Conservation (phyloP, 805 yeast species). For the Saccharomycopsis sp. region DNA sequence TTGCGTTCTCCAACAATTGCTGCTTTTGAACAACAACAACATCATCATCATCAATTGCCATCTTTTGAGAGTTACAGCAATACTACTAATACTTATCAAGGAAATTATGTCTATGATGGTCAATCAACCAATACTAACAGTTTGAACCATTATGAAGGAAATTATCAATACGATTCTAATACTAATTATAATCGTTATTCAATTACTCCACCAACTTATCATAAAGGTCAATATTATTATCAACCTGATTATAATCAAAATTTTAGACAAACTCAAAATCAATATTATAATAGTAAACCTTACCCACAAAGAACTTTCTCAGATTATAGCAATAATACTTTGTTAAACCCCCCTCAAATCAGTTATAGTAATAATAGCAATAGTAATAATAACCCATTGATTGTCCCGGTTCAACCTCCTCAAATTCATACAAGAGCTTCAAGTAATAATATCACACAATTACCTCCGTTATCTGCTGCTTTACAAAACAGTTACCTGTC, state of each 20-base stretch:
- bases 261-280: too few relatives aligned
- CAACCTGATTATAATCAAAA: too few relatives aligned
- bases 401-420: background rate
- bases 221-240: too few relatives aligned
- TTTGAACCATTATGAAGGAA: too few relatives aligned
- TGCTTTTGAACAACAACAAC: conserved; percentile 1
- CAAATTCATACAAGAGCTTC: background rate
- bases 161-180: too few relatives aligned
- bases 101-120: background rate
- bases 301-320: too few relatives aligned
- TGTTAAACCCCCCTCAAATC: background rate
- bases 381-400: too few relatives aligned
- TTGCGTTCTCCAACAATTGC: conserved; percentile 3
- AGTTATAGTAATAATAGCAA: too few relatives aligned
- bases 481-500: background rate
- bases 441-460: background rate
- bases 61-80: too few relatives aligned
- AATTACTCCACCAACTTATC: background rate
- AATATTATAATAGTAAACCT: background rate
- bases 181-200: background rate
- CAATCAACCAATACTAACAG: background rate
- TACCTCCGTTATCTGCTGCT: conserved; percentile 1
- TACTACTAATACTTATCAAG: background rate
- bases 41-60: background rate
- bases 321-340: too few relatives aligned